Evolutionary conservation across 2,329 filamentous ascomycete genomes (phyloP), one percentile per base, ranked within the genome.

Genomic region (Gaeumannomyces sp.): DNA sequence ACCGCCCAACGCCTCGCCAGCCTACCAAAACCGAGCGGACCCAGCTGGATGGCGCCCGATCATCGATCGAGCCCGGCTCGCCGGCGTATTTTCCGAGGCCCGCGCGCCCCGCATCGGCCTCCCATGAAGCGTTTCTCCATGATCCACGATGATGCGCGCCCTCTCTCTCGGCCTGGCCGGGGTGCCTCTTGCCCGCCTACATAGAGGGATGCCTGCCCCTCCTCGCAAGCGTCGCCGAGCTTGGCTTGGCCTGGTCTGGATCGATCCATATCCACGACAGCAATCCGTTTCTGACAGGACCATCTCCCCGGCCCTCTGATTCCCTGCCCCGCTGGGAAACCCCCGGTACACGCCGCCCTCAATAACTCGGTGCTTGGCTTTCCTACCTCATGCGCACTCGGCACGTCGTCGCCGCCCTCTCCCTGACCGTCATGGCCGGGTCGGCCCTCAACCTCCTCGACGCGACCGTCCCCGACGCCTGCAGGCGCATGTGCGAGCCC

Each of bases 401-500:
- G 6, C 45, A 22, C 45, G n/a, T n/a, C 45, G 45, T 31, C 57
- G 35, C 28, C 57, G 62, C 35, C 57, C 33, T 64, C 25, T 25
- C 33, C 57, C 8, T 64, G 13, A 33, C 35, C 62, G 27, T 60
- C n/a, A 35, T 29, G n/a, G 25, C 29, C 10, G 64, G 28, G 28
- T 16, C 61, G 27, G 62, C 63, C 27, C 59, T 62, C 25, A 60
- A 64, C 28, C 65, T 66, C 28, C 28, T 58, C 35, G 57, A 33
- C 53, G 45, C 27, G 22, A 50, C 56, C n/a, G 63, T 66, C 22
- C 65, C 65, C 2, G 35, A 61, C 8, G 61, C 45, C 22, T 66
- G 65, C 59, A 38, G 25, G 33, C 60, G 58, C 19, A 66, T 66
- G 4, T 66, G 63, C 58, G 56, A 65, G 35, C 65, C 65, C 14